phyloP scores from a whole-genome alignment of 371 early-diverging fungal genomes.

The Gilbertella persicaria region DNA sequence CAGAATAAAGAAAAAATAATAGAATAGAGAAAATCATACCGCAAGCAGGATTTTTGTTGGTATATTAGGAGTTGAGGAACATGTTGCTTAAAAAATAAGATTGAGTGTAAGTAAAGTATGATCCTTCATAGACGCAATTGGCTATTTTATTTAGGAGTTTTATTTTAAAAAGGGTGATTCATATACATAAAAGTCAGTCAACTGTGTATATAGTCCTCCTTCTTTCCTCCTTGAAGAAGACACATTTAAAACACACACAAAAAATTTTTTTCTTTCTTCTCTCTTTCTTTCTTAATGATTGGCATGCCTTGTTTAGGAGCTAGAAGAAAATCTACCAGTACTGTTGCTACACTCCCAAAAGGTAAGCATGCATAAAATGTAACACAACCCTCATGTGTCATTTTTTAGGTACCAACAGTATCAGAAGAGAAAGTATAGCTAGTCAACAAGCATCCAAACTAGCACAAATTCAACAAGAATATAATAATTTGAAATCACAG shows the following conservation, averaged over 20 bases:
- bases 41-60: too few relatives aligned
- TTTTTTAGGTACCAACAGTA: background rate
- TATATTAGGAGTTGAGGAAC: background rate
- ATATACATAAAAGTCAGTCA: background rate
- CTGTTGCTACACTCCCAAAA: background rate
- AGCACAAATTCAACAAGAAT: constrained; percentile 44
- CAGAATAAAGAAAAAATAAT: background rate
- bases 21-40: background rate
- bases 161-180: background rate
- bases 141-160: background rate
- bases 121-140: background rate
- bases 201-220: background rate
- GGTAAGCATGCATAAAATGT: too few relatives aligned
- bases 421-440: constrained; percentile 5
- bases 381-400: too few relatives aligned
- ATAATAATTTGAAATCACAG: constrained; percentile 43
- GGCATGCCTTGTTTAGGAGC: constrained; percentile 30
- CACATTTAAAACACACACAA: background rate
- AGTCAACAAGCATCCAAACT: constrained; percentile 18
- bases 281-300: constrained; percentile 1
- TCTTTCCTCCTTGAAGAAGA: background rate
- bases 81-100: background rate
- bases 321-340: constrained; percentile 15
- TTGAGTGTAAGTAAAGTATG: too few relatives aligned
- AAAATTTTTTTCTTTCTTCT: constrained; percentile 1